Evolutionary conservation across 2,329 filamentous ascomycete genomes (phyloP), one percentile per base, ranked within the genome.

Genomic region (Cryphonectria radicalis): DNA sequence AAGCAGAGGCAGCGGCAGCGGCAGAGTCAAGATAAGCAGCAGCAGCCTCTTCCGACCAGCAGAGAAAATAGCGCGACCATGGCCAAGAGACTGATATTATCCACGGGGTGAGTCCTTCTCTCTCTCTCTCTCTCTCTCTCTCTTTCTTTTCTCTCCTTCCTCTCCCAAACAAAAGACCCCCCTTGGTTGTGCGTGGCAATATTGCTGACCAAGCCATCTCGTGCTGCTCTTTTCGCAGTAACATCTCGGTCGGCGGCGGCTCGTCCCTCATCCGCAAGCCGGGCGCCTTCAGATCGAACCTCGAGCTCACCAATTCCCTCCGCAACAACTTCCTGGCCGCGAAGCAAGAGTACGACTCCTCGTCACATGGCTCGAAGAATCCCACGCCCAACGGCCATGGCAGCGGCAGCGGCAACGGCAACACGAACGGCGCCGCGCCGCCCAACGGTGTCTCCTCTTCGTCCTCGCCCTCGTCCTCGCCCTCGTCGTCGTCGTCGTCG

Each of bases 291-390:
- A 94, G 95, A 79, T 98, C 95, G 69, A 98, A 98, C 80, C 91
- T 95, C 76, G 96, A 99, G 82, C 89, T 99, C 76, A 92, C 94
- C 74, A 95, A 94, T 78, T 93, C 94, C 3, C 88, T 99, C 25
- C 92, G 93, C 76, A 90, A 91, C 78, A 97, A 95, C 82, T 94
- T 98, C 80, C 80, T 89, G 68, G 89, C 91, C 42, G 91, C 92
- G 55, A 92, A 94, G 79, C 84, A 91, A 77, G 89, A 90, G 75
- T 88, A 89, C 74, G 81, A 79, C 50, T 77, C 74, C 69, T 78
- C 73, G 64, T 66, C 73, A 76, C 78, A 75, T 1, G 62, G 67
- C 63, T 68, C 63, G 0, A 63, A 57, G 37, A 25, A 60, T 4
- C n/a, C 55, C 42, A 37, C 63, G 25, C 65, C 75, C 72, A 78